Conservation (phyloP, 2,329 filamentous ascomycete species). For the Claviceps maximensis region DNA sequence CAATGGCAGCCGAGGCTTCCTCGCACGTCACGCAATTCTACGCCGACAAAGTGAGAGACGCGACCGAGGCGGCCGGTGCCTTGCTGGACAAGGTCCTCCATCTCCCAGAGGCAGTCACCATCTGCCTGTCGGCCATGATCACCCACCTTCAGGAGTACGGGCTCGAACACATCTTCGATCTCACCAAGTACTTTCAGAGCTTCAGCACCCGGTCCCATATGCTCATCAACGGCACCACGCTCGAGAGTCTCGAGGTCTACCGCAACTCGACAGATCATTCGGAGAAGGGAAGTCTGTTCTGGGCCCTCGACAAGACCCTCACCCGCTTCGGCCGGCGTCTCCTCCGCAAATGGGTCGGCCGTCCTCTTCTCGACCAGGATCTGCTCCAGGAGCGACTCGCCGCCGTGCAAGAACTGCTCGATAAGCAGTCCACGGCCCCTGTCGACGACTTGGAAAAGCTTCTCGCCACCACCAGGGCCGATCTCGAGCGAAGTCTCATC, state of each 20-base stretch:
- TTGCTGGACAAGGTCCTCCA: conserved; percentile 78
- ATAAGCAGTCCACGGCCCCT: conserved; percentile 48
- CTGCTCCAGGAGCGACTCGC: conserved; percentile 65
- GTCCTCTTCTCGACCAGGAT: conserved; percentile 66
- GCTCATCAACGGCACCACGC: conserved; percentile 87
- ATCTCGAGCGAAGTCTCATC: conserved; percentile 86
- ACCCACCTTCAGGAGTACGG: conserved; percentile 84
- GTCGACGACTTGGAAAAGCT: conserved; percentile 65
- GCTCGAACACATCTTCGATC: conserved; percentile 84
- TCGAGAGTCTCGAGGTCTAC: conserved; percentile 90
- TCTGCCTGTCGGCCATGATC: conserved; percentile 95
- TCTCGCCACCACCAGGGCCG: conserved; percentile 57
- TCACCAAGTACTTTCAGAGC: conserved; percentile 94
- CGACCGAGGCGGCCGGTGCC: conserved; percentile 41
- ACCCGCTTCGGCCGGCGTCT: conserved; percentile 82
- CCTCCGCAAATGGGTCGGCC: conserved; percentile 87
- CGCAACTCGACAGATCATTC: conserved; percentile 83
- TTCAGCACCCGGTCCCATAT: conserved; percentile 93
- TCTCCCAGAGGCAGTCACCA: conserved; percentile 72
- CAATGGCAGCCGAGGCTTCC: conserved; percentile 70
- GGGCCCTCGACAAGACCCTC: conserved; percentile 84
- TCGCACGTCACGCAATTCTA: conserved; percentile 91
- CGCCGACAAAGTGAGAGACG: conserved; percentile 63
- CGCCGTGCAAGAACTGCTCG: conserved; percentile 76
- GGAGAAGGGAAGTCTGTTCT: conserved; percentile 81